phyloP scores from a whole-genome alignment of 169 alveolate genomes.

The Eimeria acervulina region DNA sequence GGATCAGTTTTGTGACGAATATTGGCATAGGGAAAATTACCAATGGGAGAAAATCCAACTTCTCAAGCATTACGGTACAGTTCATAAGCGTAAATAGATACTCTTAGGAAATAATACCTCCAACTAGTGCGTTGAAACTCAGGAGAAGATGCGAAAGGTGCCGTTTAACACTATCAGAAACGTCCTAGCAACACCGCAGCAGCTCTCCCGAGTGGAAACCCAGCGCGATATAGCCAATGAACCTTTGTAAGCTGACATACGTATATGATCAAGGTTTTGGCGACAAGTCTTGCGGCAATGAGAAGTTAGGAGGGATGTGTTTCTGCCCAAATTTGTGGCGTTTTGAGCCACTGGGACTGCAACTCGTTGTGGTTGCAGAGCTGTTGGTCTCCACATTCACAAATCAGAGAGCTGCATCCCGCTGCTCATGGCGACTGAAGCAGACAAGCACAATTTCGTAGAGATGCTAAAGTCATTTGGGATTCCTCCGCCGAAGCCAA shows the following conservation, averaged over 20 bases:
- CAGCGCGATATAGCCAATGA: slow-evolving; percentile 33
- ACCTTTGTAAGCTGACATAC: slow-evolving; percentile 37
- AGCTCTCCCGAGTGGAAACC: slow-evolving; percentile 57
- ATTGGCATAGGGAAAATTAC: background rate
- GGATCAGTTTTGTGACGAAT: background rate
- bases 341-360: background rate
- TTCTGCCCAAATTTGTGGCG: background rate
- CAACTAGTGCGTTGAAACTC: slow-evolving; percentile 15
- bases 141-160: slow-evolving; percentile 60
- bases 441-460: slow-evolving; percentile 42
- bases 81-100: background rate
- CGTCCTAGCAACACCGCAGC: slow-evolving; percentile 67
- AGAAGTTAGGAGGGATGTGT: background rate
- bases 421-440: slow-evolving; percentile 39
- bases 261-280: background rate
- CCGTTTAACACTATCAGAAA: slow-evolving; percentile 55
- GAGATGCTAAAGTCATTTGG: slow-evolving; percentile 66
- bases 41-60: background rate
- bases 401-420: slow-evolving; percentile 71
- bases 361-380: slow-evolving; percentile 34
- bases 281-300: background rate
- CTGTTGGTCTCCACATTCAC: slow-evolving; percentile 57
- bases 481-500: slow-evolving; percentile 53
- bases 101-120: background rate
- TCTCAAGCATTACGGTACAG: background rate